Base-by-base conservation (phyloP, 75 land plant species). In the Larix kaempferi region DNA sequence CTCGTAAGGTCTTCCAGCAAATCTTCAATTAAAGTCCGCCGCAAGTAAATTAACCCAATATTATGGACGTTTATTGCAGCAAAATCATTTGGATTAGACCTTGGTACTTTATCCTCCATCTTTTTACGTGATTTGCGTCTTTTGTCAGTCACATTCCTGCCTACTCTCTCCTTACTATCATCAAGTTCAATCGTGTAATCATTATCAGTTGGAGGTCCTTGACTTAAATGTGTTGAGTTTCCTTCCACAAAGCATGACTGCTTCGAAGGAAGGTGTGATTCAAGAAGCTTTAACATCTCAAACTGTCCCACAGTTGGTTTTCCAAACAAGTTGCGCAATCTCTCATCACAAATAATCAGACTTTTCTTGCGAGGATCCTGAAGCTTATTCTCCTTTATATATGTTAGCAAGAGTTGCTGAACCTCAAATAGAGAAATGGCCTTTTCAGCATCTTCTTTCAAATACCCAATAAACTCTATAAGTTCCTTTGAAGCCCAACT, bases 401-500 rank as follows among this genome's bases (percentile, higher is more conserved):
- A 95, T 35, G 86, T 86, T 78, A 98, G 86, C 62, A 98, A 76
- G 65, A 98, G 90, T 11, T 80, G 84, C 64, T 90, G 95, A 25
- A 93, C 94, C 49, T 88, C 94, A 79, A 80, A 87, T 52, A 82
- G 85, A 55, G 92, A 85, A 56, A 87, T 44, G 33, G 69, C 81
- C 66, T 91, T 87, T 62, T 35, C 81, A 11, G 91, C 90, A 60
- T 95, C 96, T 82, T 89, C 79, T 81, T 80, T 91, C 96, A 98
- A 87, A 82, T 86, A 87, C 77, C 80, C 75, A 60, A 98, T 89
- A 79, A 98, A 88, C 19, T 93, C 92, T 49, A 90, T 73, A 5
- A 98, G 90, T 86, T 95, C 98, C 26, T 90, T 87, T 71, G 99
- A 93, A 59, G 98, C 99, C 99, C 99, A 98, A 37, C 88, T 62